phyloP scores from a whole-genome alignment of 108 stramenopile species.

The Nitzschia sp. region DNA sequence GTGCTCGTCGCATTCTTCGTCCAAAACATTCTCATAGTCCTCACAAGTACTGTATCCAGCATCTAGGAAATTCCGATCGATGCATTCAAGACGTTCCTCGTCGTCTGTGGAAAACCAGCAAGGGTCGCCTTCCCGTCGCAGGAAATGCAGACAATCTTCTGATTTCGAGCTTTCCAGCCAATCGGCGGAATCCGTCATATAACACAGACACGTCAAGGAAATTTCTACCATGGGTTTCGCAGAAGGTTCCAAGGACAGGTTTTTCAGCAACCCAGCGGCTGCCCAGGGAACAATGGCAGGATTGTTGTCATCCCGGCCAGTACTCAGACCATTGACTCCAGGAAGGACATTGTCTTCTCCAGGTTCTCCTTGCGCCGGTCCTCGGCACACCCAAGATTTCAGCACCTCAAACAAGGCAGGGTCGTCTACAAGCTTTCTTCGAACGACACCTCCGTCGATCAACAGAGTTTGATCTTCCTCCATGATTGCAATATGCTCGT shows the following conservation, averaged over 20 bases:
- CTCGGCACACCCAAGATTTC: not conserved
- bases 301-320: conserved; percentile 1
- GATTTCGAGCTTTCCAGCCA: conserved; percentile 1
- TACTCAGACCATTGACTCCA: conserved; percentile 1
- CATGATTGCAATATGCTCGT: not conserved
- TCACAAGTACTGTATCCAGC: conserved; percentile 1
- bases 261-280: conserved; percentile 10
- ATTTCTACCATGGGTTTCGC: not conserved
- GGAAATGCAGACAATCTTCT: not conserved
- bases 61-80: not conserved
- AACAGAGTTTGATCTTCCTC: not conserved
- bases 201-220: not conserved
- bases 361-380: not conserved
- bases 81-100: not conserved
- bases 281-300: conserved; percentile 11
- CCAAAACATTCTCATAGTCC: not conserved
- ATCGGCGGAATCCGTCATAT: not conserved
- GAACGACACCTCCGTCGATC: not conserved
- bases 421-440: not conserved
- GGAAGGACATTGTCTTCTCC: not conserved
- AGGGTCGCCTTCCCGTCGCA: not conserved
- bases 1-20: not conserved
- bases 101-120: conserved; percentile 1
- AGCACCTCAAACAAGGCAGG: not conserved
- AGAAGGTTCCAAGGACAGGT: conserved; percentile 3